Evolutionary conservation across 257 asterid species (phyloP).

Genomic region (Fraxinus excelsior): DNA sequence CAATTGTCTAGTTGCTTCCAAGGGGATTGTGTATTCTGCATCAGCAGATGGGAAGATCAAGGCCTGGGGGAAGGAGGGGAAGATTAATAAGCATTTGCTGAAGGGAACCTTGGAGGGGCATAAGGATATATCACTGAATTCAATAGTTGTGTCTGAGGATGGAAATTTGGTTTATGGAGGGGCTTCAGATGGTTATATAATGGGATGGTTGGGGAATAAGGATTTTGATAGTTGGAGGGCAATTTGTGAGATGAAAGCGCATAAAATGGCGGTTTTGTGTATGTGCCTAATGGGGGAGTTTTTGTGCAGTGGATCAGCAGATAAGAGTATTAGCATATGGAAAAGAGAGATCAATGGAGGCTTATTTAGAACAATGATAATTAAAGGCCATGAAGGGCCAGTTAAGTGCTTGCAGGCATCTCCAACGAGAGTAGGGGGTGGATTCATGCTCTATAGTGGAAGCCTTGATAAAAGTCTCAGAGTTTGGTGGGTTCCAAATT

Average conservation of each 20-base stretch:
- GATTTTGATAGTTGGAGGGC: conserved; percentile 39
- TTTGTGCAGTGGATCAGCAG: conserved; percentile 72
- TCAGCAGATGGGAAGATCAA: conserved; percentile 89
- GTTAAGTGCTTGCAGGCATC: conserved; percentile 79
- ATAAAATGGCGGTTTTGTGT: conserved; percentile 68
- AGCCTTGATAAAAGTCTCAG: conserved; percentile 71
- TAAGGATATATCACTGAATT: conserved; percentile 69
- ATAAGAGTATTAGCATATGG: conserved; percentile 66
- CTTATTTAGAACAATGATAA: conserved; percentile 45
- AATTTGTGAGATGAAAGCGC: conserved; percentile 65
- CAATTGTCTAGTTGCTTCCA: conserved; percentile 46
- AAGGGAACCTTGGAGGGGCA: conserved; percentile 73
- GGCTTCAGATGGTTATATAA: conserved; percentile 72
- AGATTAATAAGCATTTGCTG: conserved; percentile 36
- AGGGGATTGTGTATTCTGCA: conserved; percentile 64
- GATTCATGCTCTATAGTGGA: conserved; percentile 80
- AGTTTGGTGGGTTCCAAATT: conserved; percentile 85
- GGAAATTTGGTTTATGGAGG: conserved; percentile 68
- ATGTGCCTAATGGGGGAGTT: conserved; percentile 56
- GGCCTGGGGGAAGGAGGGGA: conserved; percentile 56
- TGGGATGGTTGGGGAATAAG: conserved; percentile 57
- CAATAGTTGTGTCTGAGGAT: conserved; percentile 59
- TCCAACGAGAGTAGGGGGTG: conserved; percentile 57
- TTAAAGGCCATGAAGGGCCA: conserved; percentile 77
- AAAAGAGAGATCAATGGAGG: conserved; percentile 51